Evolutionary conservation across 1,284 basidiomycete species (phyloP), one percentile per base, ranked within the genome.

Genomic region (Polyporus tsugae): DNA sequence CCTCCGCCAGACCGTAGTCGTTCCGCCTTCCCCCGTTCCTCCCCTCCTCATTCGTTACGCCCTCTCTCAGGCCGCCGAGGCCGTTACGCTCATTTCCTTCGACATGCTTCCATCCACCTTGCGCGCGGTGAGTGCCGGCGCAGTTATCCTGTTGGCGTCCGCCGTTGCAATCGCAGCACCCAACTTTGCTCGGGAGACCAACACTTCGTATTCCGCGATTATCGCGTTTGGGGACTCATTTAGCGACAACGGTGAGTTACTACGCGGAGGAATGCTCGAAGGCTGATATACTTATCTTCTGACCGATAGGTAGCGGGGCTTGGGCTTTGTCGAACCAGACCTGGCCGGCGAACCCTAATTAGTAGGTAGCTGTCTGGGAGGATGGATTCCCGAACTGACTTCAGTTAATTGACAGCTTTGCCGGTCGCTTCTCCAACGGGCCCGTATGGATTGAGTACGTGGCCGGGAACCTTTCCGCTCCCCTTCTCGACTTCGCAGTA

Each of bases 361-460:
- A 63, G 65, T 66, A 36, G 17, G 60, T 59, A 6, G 22, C 11
- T 7, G 11, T 2, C 6, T 6, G 15, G 39, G 36, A 36, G 36
- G n/a, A n/a, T n/a, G 38, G n/a, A 62, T 15, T 2, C 13, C 7
- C 13, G 6, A 41, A 19, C 36, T 41, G 19, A 55, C 36, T 35
- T 39, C 57, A 10, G 9, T 58, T n/a, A 17, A 25, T 19, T 41
- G 15, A 13, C 17, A 66, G 66, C 39, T 35, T 25, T 33, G 46
- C 10, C 38, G 66, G 66, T 11, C 62, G 62, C 19, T 67, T 67
- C 49, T 67, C 62, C 4, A 67, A 67, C 33, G 66, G 66, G 6
- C 66, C 58, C 4, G 62, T 67, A 7, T 67, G 66, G 66, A 35
- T 64, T 15, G 66, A 67, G 22, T 67, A 63, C 39, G 62, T 67